Evolutionary conservation across 2,329 filamentous ascomycete species (phyloP).

Genomic region (Albophoma yamanashiensis): DNA sequence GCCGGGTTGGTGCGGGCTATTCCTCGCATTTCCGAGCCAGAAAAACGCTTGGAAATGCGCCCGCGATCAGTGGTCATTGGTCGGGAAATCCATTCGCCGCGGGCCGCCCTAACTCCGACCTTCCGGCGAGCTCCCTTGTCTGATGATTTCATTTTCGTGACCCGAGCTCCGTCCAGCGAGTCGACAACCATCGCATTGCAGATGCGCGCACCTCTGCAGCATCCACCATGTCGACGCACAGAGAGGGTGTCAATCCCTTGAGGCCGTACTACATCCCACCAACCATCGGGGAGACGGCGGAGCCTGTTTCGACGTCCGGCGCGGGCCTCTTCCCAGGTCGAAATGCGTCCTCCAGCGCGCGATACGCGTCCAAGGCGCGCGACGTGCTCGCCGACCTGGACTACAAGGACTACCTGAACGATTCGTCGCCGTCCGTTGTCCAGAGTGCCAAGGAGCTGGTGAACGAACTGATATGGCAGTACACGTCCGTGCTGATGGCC

Average conservation of each 20-base stretch:
- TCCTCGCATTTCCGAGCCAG: slow-evolving; percentile 1
- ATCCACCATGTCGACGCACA: slow-evolving; percentile 31
- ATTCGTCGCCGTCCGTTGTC: slow-evolving; percentile 63
- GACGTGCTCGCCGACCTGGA: slow-evolving; percentile 85
- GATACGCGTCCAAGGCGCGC: slow-evolving; percentile 51
- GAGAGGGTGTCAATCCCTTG: slow-evolving; percentile 49
- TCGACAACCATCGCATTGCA: slow-evolving; percentile 4
- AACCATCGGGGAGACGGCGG: slow-evolving; percentile 37
- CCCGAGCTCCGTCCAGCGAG: neutral
- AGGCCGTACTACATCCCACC: slow-evolving; percentile 60
- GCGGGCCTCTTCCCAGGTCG: slow-evolving; percentile 35
- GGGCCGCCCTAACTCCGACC: slow-evolving; percentile 10
- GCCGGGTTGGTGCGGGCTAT: neutral
- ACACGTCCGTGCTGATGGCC: slow-evolving; percentile 76
- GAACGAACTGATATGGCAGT: slow-evolving; percentile 85
- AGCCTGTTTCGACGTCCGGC: slow-evolving; percentile 24
- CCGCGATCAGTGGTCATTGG: slow-evolving; percentile 11
- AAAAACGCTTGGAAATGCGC: slow-evolving; percentile 8
- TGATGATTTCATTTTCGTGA: slow-evolving; percentile 19
- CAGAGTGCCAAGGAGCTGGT: slow-evolving; percentile 67
- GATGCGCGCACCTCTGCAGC: slow-evolving; percentile 14
- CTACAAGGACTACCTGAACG: slow-evolving; percentile 77
- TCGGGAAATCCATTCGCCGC: slow-evolving; percentile 24
- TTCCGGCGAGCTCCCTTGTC: slow-evolving; percentile 12
- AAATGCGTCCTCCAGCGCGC: slow-evolving; percentile 26